Percentiles rank a stretch among this genome's conserved stretches.
Evolutionary conservation across 2,329 filamentous ascomycete species (phyloP).

Genomic region (Aspergillus hortae): DNA sequence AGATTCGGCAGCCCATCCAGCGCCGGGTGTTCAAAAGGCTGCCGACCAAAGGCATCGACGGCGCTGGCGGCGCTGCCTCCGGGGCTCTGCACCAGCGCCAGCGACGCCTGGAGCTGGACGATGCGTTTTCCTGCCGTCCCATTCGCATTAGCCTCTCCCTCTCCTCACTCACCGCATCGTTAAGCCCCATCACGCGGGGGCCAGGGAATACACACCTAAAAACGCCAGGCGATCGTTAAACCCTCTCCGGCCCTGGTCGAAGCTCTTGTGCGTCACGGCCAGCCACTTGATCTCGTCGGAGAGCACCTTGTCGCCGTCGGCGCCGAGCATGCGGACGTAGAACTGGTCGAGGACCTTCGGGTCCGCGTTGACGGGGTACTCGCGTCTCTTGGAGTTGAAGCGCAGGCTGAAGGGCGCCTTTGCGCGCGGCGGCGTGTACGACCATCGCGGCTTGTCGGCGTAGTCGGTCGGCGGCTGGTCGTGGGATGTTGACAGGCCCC

Average conservation of each 20-base stretch:
- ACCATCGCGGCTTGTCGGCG: conserved; percentile 60
- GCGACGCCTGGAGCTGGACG: conserved; percentile 61
- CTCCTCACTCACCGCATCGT: not conserved
- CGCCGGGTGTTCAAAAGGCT: conserved; percentile 67
- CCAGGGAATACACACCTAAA: conserved; percentile 58
- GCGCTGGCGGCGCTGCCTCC: conserved; percentile 32
- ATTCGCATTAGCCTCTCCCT: not conserved
- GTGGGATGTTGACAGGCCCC: conserved; percentile 25
- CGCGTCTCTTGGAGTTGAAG: conserved; percentile 28
- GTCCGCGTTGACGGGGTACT: conserved; percentile 69
- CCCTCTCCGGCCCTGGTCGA: conserved; percentile 88
- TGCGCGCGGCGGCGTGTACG: conserved; percentile 65
- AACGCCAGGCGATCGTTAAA: conserved; percentile 94
- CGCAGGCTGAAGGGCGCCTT: conserved; percentile 60
- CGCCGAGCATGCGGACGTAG: conserved; percentile 73
- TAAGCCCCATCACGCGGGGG: not conserved
- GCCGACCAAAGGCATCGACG: conserved; percentile 55
- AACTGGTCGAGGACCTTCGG: conserved; percentile 70
- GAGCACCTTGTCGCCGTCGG: conserved; percentile 67
- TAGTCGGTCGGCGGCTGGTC: conserved; percentile 28
- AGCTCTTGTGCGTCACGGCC: conserved; percentile 96
- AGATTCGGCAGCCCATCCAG: conserved; percentile 73
- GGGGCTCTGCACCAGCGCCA: conserved; percentile 55
- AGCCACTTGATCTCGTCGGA: conserved; percentile 95
- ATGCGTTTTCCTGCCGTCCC: conserved; percentile 56